phyloP scores from a whole-genome alignment of 108 stramenopile genomes.

The Aureococcus anophagefferens region DNA sequence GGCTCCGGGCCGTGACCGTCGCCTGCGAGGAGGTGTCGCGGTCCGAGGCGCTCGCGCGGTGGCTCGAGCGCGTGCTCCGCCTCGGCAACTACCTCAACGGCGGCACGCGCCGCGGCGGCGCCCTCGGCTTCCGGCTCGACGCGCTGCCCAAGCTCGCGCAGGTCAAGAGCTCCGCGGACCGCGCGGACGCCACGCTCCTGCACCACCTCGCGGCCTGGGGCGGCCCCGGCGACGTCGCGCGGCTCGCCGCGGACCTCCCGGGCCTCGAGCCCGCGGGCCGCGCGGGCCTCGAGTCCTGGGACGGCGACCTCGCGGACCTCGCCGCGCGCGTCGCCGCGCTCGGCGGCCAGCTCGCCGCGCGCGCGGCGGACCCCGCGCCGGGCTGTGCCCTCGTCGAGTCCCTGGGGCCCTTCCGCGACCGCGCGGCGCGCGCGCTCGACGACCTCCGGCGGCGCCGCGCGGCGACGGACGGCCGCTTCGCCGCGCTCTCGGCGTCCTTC shows the following conservation, averaged over 20 bases:
- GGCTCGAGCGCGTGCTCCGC: slow-evolving; percentile 16
- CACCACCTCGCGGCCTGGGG: not conserved
- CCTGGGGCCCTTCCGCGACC: too few species aligned
- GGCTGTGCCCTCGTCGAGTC: too few species aligned
- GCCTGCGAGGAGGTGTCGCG: slow-evolving; percentile 66
- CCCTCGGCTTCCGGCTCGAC: slow-evolving; percentile 34
- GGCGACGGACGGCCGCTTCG: too few species aligned
- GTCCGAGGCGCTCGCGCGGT: slow-evolving; percentile 61
- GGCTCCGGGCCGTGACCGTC: slow-evolving; percentile 46
- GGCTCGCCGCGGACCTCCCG: not conserved
- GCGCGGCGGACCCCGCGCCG: too few species aligned
- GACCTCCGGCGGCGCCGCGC: too few species aligned
- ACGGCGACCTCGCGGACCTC: too few species aligned
- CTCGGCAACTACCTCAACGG: slow-evolving; percentile 33
- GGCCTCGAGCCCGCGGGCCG: too few species aligned
- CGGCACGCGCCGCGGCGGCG: slow-evolving; percentile 13
- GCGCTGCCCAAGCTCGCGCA: slow-evolving; percentile 20
- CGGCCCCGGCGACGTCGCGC: not conserved
- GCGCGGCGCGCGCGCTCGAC: too few species aligned
- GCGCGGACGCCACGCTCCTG: slow-evolving; percentile 4
- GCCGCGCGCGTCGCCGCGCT: too few species aligned
- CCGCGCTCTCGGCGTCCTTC: not conserved
- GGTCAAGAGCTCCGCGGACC: slow-evolving; percentile 14
- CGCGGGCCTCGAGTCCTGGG: too few species aligned
- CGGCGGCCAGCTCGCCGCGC: too few species aligned